Conservation (phyloP, 2,329 filamentous ascomycete genomes). For the Cercospora sp. region DNA sequence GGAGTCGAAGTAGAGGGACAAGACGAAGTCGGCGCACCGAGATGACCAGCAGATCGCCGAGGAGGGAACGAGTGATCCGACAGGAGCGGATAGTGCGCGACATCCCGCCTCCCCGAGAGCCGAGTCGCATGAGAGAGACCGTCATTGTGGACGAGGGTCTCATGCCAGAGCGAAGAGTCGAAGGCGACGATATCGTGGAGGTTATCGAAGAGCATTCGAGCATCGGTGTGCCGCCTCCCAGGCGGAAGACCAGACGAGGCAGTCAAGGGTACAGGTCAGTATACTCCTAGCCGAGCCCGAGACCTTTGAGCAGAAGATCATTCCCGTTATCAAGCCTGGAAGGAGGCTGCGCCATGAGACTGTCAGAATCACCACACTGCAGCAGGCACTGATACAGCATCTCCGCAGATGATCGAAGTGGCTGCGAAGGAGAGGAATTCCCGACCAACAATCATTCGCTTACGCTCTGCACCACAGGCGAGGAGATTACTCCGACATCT, state of each 20-base stretch:
- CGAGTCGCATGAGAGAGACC: conserved; percentile 36
- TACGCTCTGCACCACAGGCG: conserved; percentile 22
- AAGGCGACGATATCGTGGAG: conserved; percentile 57
- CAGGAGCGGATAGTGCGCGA: conserved; percentile 41
- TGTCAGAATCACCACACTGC: conserved; percentile 5
- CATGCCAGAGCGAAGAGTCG: conserved; percentile 43
- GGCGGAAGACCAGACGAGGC: conserved; percentile 41
- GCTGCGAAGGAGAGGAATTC: not conserved
- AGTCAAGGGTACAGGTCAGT: conserved; percentile 53
- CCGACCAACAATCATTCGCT: conserved; percentile 12
- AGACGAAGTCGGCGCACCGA: conserved; percentile 33
- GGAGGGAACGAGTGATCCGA: conserved; percentile 37
- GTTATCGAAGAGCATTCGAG: conserved; percentile 58
- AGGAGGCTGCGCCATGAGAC: conserved; percentile 2
- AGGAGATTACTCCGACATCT: conserved; percentile 25
- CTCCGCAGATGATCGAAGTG: conserved; percentile 12
- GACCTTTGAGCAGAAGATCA: conserved; percentile 4
- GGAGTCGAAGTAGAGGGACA: conserved; percentile 30
- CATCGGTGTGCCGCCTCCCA: conserved; percentile 42
- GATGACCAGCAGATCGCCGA: conserved; percentile 35
- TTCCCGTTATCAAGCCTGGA: not conserved
- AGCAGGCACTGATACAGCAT: conserved; percentile 15
- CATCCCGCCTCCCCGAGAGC: conserved; percentile 28
- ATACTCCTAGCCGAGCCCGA: conserved; percentile 6
- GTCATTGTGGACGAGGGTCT: conserved; percentile 47